A percentile compares a stretch with the other conserved stretches of the same genome.
These are phyloP conservation scores for Diophrys appendiculata DNA, from an alignment of 73 alveolate species.

Conservation along the genomic window DNA sequence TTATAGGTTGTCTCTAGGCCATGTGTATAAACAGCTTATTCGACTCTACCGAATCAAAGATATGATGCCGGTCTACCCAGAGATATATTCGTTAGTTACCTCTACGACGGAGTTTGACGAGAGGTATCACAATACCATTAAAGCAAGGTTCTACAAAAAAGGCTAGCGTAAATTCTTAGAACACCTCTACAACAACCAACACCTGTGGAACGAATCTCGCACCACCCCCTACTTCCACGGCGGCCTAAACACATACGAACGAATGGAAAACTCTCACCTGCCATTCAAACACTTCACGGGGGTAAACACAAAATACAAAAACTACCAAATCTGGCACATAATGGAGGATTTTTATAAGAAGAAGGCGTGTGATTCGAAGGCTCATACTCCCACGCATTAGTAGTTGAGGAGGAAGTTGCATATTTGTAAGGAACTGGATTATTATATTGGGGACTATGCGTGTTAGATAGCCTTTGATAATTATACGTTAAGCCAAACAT, in stretches of 20 bases:
- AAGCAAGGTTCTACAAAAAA: neutral
- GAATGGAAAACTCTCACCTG: neutral
- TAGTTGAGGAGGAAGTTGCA: neutral
- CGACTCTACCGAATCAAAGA: neutral
- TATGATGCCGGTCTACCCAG: neutral
- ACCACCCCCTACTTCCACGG: neutral
- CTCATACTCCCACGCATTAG: neutral
- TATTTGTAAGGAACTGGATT: neutral
- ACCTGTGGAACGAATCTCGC: neutral
- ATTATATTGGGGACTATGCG: neutral
- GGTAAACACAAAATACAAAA: neutral
- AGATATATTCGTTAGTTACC: neutral
- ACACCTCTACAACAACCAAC: neutral
- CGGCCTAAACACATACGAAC: neutral
- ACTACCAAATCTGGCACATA: neutral
- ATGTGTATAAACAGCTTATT: neutral
- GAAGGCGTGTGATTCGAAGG: neutral
- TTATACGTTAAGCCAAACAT: neutral
- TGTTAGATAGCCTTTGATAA: neutral
- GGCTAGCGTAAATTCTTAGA: neutral
- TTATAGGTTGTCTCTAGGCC: neutral
- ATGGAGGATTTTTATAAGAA: neutral
- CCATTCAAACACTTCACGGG: neutral
- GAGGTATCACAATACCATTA: neutral
- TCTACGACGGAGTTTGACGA: neutral